Evolutionary conservation across 192 early-diverging fungal species (phyloP), one percentile per base, ranked within the genome.

Genomic region (Podila minutissima): DNA sequence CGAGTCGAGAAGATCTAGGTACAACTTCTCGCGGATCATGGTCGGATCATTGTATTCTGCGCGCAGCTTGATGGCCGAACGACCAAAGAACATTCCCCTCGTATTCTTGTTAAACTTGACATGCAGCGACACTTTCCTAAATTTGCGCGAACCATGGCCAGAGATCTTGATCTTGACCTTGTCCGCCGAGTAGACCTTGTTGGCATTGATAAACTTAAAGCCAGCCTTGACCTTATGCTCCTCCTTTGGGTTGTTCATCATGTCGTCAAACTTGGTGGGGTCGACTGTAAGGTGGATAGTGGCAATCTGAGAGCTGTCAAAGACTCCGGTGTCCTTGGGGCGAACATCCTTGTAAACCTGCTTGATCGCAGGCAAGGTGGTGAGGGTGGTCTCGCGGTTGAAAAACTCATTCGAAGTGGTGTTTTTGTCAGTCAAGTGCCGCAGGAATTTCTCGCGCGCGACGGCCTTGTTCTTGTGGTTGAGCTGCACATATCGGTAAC

Each of bases 21-120:
- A 84, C 5, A 84, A 9, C 64, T 84, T 84, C 55, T 84, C 83
- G 28, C 83, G 71, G 7, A 84, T 32, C 67, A 84, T 63, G 41
- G 75, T 73, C 17, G 74, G 71, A 24, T 84, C 83, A 9, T 67
- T 70, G 8, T 66, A 49, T 50, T 77, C 72, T n/a, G 83, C 31
- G 73, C 65, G 33, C 74, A 29, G 29, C 29, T 29, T 29, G 29
- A 29, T 29, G 29, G 29, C 29, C 29, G 29, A 29, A 1, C 29
- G 29, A 29, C 3, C 29, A 29, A 29, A 29, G 29, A 29, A 29
- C 29, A 29, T 29, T 29, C 29, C 29, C 3, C 3, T 3, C 29
- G 1, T 29, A 2, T 29, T 3, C 29, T 29, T 1, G 29, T 29
- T 29, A 29, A 29, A 29, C 29, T 29, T 29, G 29, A 29, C 29